Evolutionary conservation across 2,329 filamentous ascomycete genomes (phyloP).

Genomic region (Aspergillus tamarii): DNA sequence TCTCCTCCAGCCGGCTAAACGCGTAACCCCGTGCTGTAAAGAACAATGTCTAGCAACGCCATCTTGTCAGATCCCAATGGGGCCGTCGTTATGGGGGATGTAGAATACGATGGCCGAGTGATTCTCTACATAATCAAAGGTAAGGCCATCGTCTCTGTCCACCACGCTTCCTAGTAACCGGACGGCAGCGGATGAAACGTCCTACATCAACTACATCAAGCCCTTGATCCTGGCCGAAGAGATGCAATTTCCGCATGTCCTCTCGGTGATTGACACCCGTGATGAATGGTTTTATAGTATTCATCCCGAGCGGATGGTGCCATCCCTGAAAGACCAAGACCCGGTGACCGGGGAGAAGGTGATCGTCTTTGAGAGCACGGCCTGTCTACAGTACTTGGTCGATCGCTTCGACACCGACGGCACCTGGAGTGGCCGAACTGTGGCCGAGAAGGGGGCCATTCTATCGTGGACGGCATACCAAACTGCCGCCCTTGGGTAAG

Average conservation of each 20-base stretch:
- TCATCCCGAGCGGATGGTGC: conserved; percentile 11
- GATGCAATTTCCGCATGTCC: conserved; percentile 4
- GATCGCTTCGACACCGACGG: conserved; percentile 10
- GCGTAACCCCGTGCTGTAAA: too few relatives aligned
- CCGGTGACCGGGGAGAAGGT: neutral
- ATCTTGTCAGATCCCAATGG: neutral
- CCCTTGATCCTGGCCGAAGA: conserved; percentile 10
- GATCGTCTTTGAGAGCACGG: conserved; percentile 13
- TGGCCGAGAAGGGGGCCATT: neutral
- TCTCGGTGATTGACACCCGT: conserved; percentile 14
- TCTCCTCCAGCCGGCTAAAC: too few relatives aligned
- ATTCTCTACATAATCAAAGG: conserved; percentile 13
- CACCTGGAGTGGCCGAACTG: conserved; percentile 2
- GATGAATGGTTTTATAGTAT: conserved; percentile 11
- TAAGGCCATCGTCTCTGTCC: neutral
- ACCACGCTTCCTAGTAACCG: neutral
- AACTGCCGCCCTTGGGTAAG: neutral
- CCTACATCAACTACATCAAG: conserved; percentile 16
- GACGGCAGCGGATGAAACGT: conserved; percentile 3
- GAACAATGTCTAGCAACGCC: neutral
- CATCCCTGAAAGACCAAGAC: conserved; percentile 7
- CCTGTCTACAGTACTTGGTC: conserved; percentile 11
- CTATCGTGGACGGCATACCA: conserved; percentile 10
- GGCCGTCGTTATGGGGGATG: conserved; percentile 4
- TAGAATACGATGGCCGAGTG: conserved; percentile 10